phyloP scores from a whole-genome alignment of 352 stramenopile genomes.

The Globisporangium alternatum region DNA sequence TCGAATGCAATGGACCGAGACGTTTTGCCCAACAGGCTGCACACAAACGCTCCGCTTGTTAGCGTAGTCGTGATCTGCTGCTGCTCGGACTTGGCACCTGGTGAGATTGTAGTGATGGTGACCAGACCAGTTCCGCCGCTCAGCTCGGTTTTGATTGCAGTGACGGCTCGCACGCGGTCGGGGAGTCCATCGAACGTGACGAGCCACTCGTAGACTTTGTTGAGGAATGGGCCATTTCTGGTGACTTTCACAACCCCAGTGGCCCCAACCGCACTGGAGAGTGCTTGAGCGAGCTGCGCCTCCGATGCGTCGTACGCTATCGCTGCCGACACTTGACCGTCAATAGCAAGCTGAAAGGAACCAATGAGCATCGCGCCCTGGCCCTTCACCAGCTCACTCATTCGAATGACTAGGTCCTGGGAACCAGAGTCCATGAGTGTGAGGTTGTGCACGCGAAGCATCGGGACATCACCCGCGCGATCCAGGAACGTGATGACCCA shows the following conservation, averaged over 20 bases:
- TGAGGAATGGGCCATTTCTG: conserved; percentile 35
- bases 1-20: conserved; percentile 30
- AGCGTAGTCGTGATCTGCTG: conserved; percentile 33
- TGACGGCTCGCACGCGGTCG: conserved; percentile 25
- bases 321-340: conserved; percentile 20
- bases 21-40: conserved; percentile 9
- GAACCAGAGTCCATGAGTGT: conserved; percentile 46
- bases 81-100: conserved; percentile 40
- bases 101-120: conserved; percentile 12
- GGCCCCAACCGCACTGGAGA: conserved; percentile 12
- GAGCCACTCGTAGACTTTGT: conserved; percentile 43
- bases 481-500: conserved; percentile 66
- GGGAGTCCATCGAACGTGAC: conserved; percentile 37
- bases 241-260: conserved; percentile 17
- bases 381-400: conserved; percentile 46
- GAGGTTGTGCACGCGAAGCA: conserved; percentile 39
- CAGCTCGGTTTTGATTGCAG: conserved; percentile 17
- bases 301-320: conserved; percentile 41
- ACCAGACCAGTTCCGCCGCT: conserved; percentile 27
- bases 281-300: conserved; percentile 17
- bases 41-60: conserved; percentile 41
- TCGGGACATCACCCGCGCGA: conserved; percentile 43
- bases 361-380: conserved; percentile 36
- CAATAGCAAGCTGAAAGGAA: conserved; percentile 43
- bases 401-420: conserved; percentile 33